Evolutionary conservation across 805 yeast species (phyloP), one percentile per base, ranked within the genome.

Genomic region (Nakazawaea ambrosiae): DNA sequence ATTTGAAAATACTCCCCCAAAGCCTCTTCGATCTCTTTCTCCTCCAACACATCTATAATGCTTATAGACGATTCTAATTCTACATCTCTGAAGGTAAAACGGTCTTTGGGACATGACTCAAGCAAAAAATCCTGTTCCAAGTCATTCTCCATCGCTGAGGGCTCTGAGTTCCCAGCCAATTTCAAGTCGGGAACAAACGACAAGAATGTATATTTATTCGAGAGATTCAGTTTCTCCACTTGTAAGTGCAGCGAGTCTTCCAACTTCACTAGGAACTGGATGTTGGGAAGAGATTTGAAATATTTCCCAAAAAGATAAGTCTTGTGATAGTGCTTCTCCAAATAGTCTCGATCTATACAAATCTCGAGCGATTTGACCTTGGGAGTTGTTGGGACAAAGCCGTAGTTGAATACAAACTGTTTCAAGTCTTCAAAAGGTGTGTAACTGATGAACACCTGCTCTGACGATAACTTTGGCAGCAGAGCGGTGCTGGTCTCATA

Each of bases 391-490:
- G 78, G 78, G 4, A 66, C 47, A 44, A 73, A 73, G 1, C 78
- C 77, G 47, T 73, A 72, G 4, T 60, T 58, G 30, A 57, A 50
- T 19, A 59, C 55, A 42, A 70, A 66, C 24, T 53, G 51, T 24
- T 57, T 51, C 17, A 66, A 37, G 39, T 72, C 75, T 40, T 68
- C 74, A 4, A 49, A 41, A n/a, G 61, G 61, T 3, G 66, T 53
- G 42, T 73, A 73, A 35, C 65, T 56, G 22, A 73, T 71, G 31
- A 62, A 66, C 1, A 72, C 45, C 43, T 73, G 75, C n/a, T 16
- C 14, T 10, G 41, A 4, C 11, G 31, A 14, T n/a, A 7, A 9
- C 19, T 7, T 14, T 10, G 16, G 16, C 11, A 20, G 10, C 15
- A 30, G 23, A 5, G 22, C 20, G 17, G 27, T 40, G 6, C 43